These are phyloP conservation scores for grape (Vitis vinifera) DNA, from an alignment of 164 flowering plant species.

Conservation along the genomic window ASM3070453v1 NC_081819.1:20495501-20496000, in stretches of 20 bases:
- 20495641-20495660: no score
- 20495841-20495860: slow-evolving; percentile 46
- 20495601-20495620: neutral
- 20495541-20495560: slow-evolving; percentile 42
- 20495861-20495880: slow-evolving; percentile 40
- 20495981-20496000: slow-evolving; percentile 45
- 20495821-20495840: slow-evolving; percentile 45
- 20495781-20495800: slow-evolving; percentile 36
- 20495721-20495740: slow-evolving; percentile 47
- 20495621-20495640: no score
- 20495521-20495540: slow-evolving; percentile 46
- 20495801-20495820: slow-evolving; percentile 37
- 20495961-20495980: slow-evolving; percentile 45
- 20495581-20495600: neutral
- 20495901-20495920: slow-evolving; percentile 45
- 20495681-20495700: neutral
- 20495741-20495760: slow-evolving; percentile 37
- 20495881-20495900: slow-evolving; percentile 35
- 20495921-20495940: slow-evolving; percentile 48
- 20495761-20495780: slow-evolving; percentile 37
- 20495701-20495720: slow-evolving; percentile 24
- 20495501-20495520: slow-evolving; percentile 34
- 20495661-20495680: no score
- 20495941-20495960: slow-evolving; percentile 50
- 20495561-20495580: neutral